Conservation (phyloP, 768 basidiomycete genomes). For the Cubamyces sp. region DNA sequence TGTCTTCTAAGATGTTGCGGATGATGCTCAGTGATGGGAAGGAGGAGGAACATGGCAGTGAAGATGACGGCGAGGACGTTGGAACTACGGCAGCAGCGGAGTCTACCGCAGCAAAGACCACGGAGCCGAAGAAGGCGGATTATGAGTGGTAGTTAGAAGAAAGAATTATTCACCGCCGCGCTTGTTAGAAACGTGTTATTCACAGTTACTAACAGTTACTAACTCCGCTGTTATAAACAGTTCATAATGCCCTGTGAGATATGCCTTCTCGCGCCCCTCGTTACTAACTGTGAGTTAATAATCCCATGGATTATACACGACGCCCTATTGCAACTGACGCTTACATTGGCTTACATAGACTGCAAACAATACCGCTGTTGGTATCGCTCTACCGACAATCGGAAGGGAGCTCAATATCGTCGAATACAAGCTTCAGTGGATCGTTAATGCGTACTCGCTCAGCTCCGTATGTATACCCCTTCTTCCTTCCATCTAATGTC, state of each 20-base stretch:
- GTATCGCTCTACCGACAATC: constrained; percentile 37
- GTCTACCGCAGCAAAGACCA: too few relatives aligned
- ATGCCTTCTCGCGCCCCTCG: neutral
- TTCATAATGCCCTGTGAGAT: constrained; percentile 3
- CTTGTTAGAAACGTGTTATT: too few relatives aligned
- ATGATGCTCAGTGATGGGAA: too few relatives aligned
- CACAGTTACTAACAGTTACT: neutral
- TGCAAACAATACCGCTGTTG: constrained; percentile 27
- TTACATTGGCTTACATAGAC: neutral
- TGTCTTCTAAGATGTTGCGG: too few relatives aligned
- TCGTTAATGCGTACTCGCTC: constrained; percentile 66
- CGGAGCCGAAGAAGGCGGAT: too few relatives aligned
- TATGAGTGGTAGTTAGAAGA: too few relatives aligned
- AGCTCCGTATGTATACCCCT: constrained; percentile 54
- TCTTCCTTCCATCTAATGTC: neutral
- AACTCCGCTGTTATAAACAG: neutral
- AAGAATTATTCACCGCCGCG: too few relatives aligned
- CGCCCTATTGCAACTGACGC: neutral
- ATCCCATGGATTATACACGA: constrained; percentile 1
- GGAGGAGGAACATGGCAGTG: too few relatives aligned
- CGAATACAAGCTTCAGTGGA: constrained; percentile 65
- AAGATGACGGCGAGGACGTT: too few relatives aligned
- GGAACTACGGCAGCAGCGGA: too few relatives aligned
- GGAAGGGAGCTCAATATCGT: constrained; percentile 49
- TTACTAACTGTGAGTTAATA: constrained; percentile 9